A percentile compares a stretch with the other conserved stretches of the same genome.
phyloP scores from a whole-genome alignment of 768 basidiomycete species.

The Cystobasidium ongulense region DNA sequence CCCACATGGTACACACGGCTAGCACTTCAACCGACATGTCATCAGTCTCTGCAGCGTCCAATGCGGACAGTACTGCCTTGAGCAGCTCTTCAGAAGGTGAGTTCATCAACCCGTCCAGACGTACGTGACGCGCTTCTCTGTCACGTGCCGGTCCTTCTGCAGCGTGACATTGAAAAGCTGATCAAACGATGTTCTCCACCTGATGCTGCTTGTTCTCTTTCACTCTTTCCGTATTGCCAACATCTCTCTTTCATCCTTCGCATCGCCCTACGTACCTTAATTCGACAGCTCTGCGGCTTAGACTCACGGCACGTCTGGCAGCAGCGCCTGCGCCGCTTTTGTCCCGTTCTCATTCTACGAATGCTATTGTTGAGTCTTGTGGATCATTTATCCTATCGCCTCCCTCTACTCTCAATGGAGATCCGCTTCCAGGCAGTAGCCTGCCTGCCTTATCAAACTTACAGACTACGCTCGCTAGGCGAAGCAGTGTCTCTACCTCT shows the following conservation, averaged over 20 bases:
- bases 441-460: neutral
- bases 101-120: neutral
- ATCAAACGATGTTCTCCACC: neutral
- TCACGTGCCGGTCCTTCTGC: neutral
- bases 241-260: neutral
- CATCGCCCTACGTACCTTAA: neutral
- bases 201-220: neutral
- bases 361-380: constrained; percentile 3
- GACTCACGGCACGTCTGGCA: constrained; percentile 16
- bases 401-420: neutral
- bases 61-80: neutral
- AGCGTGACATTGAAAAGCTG: neutral
- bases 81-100: neutral
- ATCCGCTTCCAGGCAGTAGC: neutral
- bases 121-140: neutral
- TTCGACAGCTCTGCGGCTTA: neutral
- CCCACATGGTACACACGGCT: neutral
- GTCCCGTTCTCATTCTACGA: constrained; percentile 9
- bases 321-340: constrained; percentile 12
- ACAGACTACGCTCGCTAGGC: neutral
- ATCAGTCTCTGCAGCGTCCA: neutral
- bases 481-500: neutral
- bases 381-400: neutral
- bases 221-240: neutral
- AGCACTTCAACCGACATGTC: neutral